phyloP scores from a whole-genome alignment of 306 rosid species.

The Nissolia schottii region DNA sequence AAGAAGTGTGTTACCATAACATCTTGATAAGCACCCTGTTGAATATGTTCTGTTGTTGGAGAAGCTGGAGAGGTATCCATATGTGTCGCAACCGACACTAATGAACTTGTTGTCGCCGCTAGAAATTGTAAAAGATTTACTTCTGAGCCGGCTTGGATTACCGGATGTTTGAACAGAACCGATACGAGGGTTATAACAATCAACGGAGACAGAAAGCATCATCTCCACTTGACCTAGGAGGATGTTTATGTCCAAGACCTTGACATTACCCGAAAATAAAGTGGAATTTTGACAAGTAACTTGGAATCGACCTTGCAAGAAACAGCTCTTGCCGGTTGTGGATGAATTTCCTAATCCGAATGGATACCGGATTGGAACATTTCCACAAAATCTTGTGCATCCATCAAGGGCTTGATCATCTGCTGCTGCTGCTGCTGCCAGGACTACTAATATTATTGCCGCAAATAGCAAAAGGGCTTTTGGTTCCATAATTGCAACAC shows the following conservation, averaged over 20 bases:
- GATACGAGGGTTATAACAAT: background rate
- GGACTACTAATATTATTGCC: background rate
- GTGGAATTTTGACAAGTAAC: background rate
- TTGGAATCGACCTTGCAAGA: background rate
- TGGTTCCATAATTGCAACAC: no score
- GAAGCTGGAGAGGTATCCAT: background rate
- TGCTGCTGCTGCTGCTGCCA: background rate
- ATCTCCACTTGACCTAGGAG: background rate
- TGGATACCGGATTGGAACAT: background rate
- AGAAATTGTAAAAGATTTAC: background rate
- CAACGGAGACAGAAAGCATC: background rate
- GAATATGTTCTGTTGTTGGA: fast-evolving
- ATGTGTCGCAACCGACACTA: constrained; percentile 9
- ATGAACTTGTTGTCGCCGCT: constrained; percentile 7
- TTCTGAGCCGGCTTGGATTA: fast-evolving
- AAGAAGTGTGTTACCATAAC: no score
- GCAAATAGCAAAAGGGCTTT: no score
- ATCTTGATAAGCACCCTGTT: background rate
- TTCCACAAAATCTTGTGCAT: background rate
- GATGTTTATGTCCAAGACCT: background rate
- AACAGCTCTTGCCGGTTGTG: background rate
- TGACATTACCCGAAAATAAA: background rate
- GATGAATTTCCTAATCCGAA: background rate
- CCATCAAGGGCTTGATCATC: background rate
- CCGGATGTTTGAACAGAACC: background rate